A percentile compares a stretch with the other conserved stretches of the same genome.
These are phyloP conservation scores for Rubia tinctorum DNA, from an alignment of 305 asterid genomes.

Conservation along the genomic window DNA sequence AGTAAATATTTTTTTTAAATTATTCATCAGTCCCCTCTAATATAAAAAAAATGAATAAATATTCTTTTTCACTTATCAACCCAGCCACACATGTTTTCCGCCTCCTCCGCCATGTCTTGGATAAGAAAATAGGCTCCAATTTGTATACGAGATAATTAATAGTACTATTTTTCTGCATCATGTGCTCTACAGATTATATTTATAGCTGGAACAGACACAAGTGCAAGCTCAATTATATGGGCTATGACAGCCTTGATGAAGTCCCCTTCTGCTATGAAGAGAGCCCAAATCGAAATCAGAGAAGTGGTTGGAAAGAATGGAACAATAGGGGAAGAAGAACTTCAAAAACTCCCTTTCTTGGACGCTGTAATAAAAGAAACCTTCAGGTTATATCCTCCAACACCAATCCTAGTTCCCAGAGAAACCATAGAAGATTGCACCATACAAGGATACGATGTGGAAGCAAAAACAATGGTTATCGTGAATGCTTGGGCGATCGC, in stretches of 20 bases:
- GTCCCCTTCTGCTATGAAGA: neutral
- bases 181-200: neutral
- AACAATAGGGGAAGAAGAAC: neutral
- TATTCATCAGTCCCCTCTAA: too few species aligned
- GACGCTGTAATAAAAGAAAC: constrained; percentile 4
- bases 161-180: too few species aligned
- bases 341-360: neutral
- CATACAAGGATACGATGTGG: neutral
- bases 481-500: constrained; percentile 1
- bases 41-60: too few species aligned
- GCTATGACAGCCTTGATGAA: constrained; percentile 6
- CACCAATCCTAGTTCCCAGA: neutral
- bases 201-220: neutral
- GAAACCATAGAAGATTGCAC: constrained; percentile 5
- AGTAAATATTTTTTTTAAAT: too few species aligned
- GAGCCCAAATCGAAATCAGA: neutral
- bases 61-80: too few species aligned
- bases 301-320: neutral
- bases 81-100: too few species aligned
- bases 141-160: too few species aligned
- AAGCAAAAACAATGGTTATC: neutral
- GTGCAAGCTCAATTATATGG: neutral
- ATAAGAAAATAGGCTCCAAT: too few species aligned
- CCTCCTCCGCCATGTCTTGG: too few species aligned
- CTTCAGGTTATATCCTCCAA: constrained; percentile 1